Conservation (phyloP, 768 basidiomycete species). For the Kwoniella europaea region DNA sequence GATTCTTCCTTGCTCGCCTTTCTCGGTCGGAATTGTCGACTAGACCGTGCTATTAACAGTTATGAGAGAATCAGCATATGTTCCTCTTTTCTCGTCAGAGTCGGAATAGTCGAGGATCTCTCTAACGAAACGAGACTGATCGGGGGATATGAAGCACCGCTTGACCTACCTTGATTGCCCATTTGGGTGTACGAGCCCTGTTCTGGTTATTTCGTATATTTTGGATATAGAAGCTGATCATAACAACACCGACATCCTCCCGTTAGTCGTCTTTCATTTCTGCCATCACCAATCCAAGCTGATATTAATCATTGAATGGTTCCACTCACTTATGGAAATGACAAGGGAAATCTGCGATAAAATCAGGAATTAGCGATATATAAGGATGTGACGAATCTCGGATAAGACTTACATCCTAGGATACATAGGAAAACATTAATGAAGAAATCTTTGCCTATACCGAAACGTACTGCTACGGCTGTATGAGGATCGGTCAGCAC, state of each 20-base stretch:
- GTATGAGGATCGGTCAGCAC: constrained; percentile 5
- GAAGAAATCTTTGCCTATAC: constrained; percentile 88
- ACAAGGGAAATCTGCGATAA: constrained; percentile 66
- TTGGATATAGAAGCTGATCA: constrained; percentile 63
- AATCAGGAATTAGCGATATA: no score
- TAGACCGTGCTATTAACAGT: constrained; percentile 71
- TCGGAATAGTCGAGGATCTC: no score
- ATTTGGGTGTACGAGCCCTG: constrained; percentile 89
- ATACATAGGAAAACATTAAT: constrained; percentile 86
- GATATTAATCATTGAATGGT: no score
- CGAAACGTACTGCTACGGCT: constrained; percentile 94
- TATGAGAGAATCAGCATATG: neutral
- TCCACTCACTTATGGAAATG: constrained; percentile 86
- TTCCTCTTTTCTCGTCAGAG: no score
- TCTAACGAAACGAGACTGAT: neutral
- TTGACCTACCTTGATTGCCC: constrained; percentile 66
- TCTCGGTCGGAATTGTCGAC: constrained; percentile 77
- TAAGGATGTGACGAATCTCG: neutral
- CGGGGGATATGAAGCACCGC: neutral
- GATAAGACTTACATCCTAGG: constrained; percentile 69
- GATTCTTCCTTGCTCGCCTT: constrained; percentile 77
- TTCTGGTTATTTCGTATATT: constrained; percentile 97
- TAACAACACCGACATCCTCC: no score
- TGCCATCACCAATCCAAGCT: no score
- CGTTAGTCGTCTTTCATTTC: no score